phyloP scores from a whole-genome alignment of 2,329 filamentous ascomycete genomes.

The Chrysoporthe deuterocubensis region DNA sequence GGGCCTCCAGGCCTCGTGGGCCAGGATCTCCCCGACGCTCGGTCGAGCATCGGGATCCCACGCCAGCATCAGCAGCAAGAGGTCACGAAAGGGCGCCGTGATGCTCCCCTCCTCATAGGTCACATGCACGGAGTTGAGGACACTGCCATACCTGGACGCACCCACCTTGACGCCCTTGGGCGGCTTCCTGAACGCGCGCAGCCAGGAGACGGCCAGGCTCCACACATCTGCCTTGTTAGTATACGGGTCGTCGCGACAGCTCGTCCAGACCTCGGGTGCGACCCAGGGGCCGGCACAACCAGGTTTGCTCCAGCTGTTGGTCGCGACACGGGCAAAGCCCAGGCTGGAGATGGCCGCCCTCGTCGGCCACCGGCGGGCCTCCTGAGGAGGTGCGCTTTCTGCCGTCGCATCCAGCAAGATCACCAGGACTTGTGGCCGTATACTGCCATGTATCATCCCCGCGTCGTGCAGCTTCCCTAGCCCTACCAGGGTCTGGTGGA shows the following conservation, averaged over 20 bases:
- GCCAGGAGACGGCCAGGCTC: background rate
- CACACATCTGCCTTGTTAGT: background rate
- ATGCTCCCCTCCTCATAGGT: background rate
- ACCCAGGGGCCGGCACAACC: background rate
- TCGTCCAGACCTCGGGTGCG: background rate
- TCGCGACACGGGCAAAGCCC: no score
- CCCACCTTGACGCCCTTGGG: background rate
- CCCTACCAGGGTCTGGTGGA: background rate
- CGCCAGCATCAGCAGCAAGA: background rate
- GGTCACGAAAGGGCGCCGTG: background rate
- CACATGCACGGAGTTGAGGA: background rate
- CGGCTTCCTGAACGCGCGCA: background rate
- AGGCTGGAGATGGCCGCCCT: no score
- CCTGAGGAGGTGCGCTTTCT: no score
- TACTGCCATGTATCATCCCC: background rate
- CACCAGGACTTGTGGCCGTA: background rate
- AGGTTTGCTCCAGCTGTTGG: no score
- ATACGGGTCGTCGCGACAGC: background rate
- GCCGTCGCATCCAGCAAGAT: background rate
- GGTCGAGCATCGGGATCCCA: background rate
- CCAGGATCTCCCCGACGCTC: background rate
- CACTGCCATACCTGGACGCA: background rate
- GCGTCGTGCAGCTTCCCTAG: background rate
- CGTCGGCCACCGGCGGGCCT: no score
- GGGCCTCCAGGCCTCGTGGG: background rate